Evolutionary conservation across 768 basidiomycete genomes (phyloP), one percentile per base, ranked within the genome.

Genomic region (Coprinopsis strossmayeri): DNA sequence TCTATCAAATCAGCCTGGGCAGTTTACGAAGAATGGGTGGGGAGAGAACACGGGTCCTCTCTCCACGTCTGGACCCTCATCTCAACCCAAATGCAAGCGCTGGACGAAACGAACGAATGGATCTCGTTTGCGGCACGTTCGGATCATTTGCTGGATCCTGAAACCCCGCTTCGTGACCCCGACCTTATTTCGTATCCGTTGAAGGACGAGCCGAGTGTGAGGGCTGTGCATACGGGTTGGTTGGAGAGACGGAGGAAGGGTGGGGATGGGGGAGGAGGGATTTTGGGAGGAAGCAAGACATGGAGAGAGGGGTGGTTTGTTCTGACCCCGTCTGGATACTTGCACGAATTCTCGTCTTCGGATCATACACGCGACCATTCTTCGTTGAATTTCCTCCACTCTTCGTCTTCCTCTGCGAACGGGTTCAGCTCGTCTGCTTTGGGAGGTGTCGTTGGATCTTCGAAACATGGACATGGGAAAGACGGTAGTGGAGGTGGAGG

Each of bases 1-100:
- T 83, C 91, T 2, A 79, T 99, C 53, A 92, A 98, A 65, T 93
- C 91, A 17, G 92, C 96, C 0, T 99, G 96, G 96, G 80, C 85
- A 49, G 98, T 95, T 0, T 99, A 87, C 61, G 90, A 94, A 58
- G 95, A 98, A 59, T 92, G 89, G 90, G 81, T 86, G 38, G 77
- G 86, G 2, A 89, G 96, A 57, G 87, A 90, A 72, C 76, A 81
- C 24, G 62, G 69, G 26, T n/a, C n/a, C n/a, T n/a, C n/a, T n/a
- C n/a, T n/a, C n/a, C n/a, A n/a, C n/a, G n/a, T n/a, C n/a, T n/a
- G n/a, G n/a, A n/a, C n/a, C n/a, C n/a, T n/a, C n/a, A n/a, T n/a
- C n/a, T n/a, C n/a, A n/a, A n/a, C n/a, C n/a, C 68, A 82, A 20
- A 79, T 88, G 5, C 85, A 89, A 61, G 82, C 88, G 46, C 83